Percentiles rank a stretch among this genome's conserved stretches.
These are phyloP conservation scores for Trifolium fragiferum DNA, from an alignment of 306 rosid species.

Conservation along the genomic window DNA sequence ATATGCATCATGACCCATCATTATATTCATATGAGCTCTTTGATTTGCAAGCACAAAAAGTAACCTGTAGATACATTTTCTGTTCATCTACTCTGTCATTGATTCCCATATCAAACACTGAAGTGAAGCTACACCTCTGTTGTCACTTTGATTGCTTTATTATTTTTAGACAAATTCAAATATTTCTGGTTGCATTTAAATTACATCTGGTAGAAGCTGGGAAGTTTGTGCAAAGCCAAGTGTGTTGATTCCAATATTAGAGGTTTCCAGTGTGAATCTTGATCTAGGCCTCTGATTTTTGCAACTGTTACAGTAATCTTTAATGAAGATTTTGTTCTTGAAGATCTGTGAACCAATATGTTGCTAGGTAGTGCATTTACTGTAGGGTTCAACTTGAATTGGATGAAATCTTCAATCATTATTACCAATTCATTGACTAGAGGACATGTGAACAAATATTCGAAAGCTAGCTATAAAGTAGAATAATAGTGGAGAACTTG, in stretches of 20 bases:
- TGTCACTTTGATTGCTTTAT: conserved; percentile 6
- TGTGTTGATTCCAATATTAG: conserved; percentile 14
- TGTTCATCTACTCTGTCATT: not conserved
- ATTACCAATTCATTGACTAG: not conserved
- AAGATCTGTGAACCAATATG: conserved; percentile 25
- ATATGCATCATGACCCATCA: conserved; percentile 2
- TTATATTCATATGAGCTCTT: conserved; percentile 2
- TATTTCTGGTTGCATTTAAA: conserved; percentile 5
- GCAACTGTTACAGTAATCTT: not conserved
- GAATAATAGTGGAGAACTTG: conserved; percentile 7
- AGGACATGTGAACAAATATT: not conserved
- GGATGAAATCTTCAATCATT: conserved; percentile 9
- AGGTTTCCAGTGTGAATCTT: conserved; percentile 16
- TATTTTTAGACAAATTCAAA: conserved; percentile 2
- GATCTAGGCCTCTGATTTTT: conserved; percentile 22
- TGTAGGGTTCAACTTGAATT: conserved; percentile 25
- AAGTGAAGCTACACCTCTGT: conserved; percentile 10
- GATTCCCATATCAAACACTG: conserved; percentile 16
- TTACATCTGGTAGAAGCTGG: not conserved
- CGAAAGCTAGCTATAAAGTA: conserved; percentile 11
- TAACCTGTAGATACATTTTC: conserved; percentile 13
- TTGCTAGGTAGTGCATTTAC: conserved; percentile 9
- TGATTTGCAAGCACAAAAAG: conserved; percentile 14
- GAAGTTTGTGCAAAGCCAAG: conserved; percentile 16
- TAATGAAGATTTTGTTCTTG: conserved; percentile 5